Evolutionary conservation across 305 asterid genomes (phyloP).

Genomic region (Fraxinus sp.): DNA sequence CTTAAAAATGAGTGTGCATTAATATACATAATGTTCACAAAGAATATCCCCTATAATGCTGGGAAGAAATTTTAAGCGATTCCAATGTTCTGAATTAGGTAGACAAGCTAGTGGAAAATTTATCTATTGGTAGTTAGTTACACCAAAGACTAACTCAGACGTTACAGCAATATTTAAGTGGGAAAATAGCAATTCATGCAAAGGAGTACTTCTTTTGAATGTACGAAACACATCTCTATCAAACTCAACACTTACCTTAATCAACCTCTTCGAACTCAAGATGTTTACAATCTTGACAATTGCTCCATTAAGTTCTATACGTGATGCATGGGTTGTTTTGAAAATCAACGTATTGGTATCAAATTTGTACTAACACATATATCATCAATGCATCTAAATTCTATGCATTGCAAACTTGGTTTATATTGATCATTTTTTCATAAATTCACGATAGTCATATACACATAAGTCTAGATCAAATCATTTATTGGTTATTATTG

Average conservation of each 20-base stretch:
- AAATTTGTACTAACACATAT: not conserved
- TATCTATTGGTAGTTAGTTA: not conserved
- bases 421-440: not conserved
- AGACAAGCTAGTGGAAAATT: not conserved
- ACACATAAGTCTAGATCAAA: not conserved
- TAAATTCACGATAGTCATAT: conserved; percentile 2
- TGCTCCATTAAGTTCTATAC: not conserved
- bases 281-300: not conserved
- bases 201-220: not conserved
- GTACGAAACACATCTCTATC: not conserved
- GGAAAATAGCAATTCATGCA: not conserved
- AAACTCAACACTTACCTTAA: not conserved
- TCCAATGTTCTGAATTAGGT: not conserved
- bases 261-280: not conserved
- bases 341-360: not conserved
- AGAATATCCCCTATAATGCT: not conserved
- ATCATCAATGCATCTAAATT: not conserved
- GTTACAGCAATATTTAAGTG: not conserved
- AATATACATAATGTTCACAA: not conserved
- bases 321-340: not conserved
- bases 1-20: not conserved
- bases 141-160: not conserved
- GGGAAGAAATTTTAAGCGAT: not conserved
- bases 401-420: not conserved
- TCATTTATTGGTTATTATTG: not conserved